Conservation (phyloP, 2,329 filamentous ascomycete species). For the Aspergillus sp. region DNA sequence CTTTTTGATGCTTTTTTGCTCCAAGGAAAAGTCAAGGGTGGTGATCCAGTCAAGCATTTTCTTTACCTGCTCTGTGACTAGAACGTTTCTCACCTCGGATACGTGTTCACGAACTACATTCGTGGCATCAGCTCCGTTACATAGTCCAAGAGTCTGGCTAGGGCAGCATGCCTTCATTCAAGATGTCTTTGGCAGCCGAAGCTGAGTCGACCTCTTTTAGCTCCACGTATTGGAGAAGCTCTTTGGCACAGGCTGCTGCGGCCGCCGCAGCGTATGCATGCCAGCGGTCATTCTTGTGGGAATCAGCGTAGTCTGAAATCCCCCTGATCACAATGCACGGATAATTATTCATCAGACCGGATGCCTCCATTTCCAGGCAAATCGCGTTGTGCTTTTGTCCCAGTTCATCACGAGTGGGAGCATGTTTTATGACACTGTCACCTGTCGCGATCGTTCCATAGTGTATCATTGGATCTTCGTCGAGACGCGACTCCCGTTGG, state of each 20-base stretch:
- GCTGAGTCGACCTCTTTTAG: too few relatives aligned
- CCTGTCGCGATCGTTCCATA: not conserved
- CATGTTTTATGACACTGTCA: not conserved
- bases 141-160: too few relatives aligned
- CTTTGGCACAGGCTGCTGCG: not conserved
- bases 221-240: not conserved
- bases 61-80: too few relatives aligned
- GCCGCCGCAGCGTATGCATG: not conserved
- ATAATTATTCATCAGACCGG: not conserved
- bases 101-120: too few relatives aligned
- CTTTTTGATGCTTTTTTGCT: too few relatives aligned
- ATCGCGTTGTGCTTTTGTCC: not conserved
- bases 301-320: not conserved
- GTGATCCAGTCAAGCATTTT: too few relatives aligned
- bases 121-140: too few relatives aligned
- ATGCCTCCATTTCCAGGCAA: not conserved
- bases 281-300: not conserved
- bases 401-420: not conserved
- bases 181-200: too few relatives aligned
- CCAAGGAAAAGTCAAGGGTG: too few relatives aligned
- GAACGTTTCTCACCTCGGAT: too few relatives aligned
- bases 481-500: not conserved
- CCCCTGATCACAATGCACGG: constrained; percentile 3
- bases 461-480: not conserved
- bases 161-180: too few relatives aligned